Percentiles rank a stretch among this genome's conserved stretches.
phyloP scores from a whole-genome alignment of 495 filamentous ascomycete genomes.

The Aspergillus baeticus region DNA sequence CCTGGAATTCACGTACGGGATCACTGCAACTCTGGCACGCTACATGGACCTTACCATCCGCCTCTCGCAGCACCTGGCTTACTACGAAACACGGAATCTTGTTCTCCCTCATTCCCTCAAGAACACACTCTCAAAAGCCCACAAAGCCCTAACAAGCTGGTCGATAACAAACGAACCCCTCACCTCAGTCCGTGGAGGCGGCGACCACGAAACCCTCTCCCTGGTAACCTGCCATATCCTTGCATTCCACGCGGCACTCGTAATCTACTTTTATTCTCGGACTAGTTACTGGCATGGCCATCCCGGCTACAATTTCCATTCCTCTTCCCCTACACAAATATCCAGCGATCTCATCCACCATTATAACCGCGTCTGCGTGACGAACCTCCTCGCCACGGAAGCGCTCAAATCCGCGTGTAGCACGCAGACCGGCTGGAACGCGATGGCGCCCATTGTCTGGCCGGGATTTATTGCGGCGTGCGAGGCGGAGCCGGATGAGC shows the following conservation, averaged over 20 bases:
- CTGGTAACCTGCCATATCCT: constrained; percentile 10
- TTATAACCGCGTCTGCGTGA: constrained; percentile 4
- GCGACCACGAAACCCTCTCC: constrained; percentile 4
- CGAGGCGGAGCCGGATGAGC: constrained; percentile 5
- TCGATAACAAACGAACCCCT: background rate
- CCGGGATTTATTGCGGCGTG: constrained; percentile 9
- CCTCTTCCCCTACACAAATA: no score
- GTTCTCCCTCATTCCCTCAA: no score
- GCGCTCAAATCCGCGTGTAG: background rate
- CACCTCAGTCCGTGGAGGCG: background rate
- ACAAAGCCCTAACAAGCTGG: background rate
- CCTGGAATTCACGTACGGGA: no score
- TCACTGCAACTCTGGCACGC: no score
- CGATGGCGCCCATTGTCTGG: constrained; percentile 12
- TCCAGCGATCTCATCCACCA: background rate
- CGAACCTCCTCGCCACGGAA: constrained; percentile 9
- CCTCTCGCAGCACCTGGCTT: no score
- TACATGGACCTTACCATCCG: no score
- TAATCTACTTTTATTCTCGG: constrained; percentile 3
- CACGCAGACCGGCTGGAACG: background rate
- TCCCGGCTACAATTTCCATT: no score
- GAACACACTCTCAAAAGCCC: no score
- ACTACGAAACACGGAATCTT: no score
- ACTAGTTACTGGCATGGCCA: no score
- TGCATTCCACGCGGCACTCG: constrained; percentile 8